Conservation (phyloP, 805 yeast genomes). For the Scheffersomyces coipomensis region DNA sequence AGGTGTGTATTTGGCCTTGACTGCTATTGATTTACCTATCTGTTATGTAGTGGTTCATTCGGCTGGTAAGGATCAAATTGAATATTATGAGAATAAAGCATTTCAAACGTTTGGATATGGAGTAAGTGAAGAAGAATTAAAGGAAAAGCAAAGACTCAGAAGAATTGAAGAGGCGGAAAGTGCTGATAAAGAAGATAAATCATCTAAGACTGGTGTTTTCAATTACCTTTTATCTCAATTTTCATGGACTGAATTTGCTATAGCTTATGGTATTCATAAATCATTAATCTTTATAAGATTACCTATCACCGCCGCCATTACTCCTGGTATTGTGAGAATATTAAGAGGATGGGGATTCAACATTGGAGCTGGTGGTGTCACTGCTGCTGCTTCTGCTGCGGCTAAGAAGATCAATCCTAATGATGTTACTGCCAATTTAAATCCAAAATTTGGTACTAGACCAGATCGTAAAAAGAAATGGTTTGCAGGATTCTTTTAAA, state of each 20-base stretch:
- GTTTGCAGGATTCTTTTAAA: constrained; percentile 55
- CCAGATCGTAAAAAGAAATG: constrained; percentile 54
- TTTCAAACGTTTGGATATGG: constrained; percentile 66
- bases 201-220: constrained; percentile 7
- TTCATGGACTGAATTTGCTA: constrained; percentile 78
- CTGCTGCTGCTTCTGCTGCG: constrained; percentile 36
- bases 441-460: constrained; percentile 51
- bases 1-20: constrained; percentile 76
- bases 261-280: constrained; percentile 94
- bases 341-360: constrained; percentile 79
- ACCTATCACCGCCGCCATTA: constrained; percentile 88
- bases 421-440: constrained; percentile 39
- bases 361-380: constrained; percentile 53
- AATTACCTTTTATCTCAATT: constrained; percentile 26
- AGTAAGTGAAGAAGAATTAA: constrained; percentile 42
- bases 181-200: constrained; percentile 14
- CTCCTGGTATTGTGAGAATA: constrained; percentile 70
- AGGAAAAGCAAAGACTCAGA: constrained; percentile 31
- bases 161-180: constrained; percentile 24
- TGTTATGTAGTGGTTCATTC: constrained; percentile 83
- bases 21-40: constrained; percentile 75
- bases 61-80: constrained; percentile 79
- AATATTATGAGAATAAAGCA: constrained; percentile 58
- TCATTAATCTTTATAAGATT: constrained; percentile 77
- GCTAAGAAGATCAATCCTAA: constrained; percentile 3